Percentiles rank a stretch among this genome's conserved stretches.
Evolutionary conservation across 306 rosid genomes (phyloP).

Genomic region (Vigna nakashimae): DNA sequence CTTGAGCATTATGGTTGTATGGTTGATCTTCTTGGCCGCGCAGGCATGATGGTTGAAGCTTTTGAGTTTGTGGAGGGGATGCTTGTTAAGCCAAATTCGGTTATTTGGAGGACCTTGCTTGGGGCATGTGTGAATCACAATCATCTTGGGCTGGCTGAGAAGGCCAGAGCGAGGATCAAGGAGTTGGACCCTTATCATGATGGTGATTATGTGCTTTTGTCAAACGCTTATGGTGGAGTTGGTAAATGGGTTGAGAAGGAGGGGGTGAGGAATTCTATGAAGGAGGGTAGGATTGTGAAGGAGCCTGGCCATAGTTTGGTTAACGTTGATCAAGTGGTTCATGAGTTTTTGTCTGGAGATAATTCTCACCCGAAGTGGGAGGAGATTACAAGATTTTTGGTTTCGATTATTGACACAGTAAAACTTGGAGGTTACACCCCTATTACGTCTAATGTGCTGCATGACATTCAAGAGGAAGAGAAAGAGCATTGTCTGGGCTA

Average conservation of each 20-base stretch:
- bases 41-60: slow-evolving; percentile 62
- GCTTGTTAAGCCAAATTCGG: slow-evolving; percentile 57
- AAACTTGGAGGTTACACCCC: slow-evolving; percentile 59
- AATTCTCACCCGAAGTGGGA: slow-evolving; percentile 58
- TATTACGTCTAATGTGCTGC: slow-evolving; percentile 53
- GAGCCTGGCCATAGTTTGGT: slow-evolving; percentile 63
- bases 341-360: slow-evolving; percentile 69
- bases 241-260: slow-evolving; percentile 67
- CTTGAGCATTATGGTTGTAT: slow-evolving; percentile 75
- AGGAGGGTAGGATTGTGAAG: slow-evolving; percentile 57
- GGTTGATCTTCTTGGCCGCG: slow-evolving; percentile 72
- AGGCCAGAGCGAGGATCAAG: slow-evolving; percentile 51
- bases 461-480: slow-evolving; percentile 69
- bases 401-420: slow-evolving; percentile 46
- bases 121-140: slow-evolving; percentile 70
- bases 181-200: slow-evolving; percentile 61
- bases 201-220: slow-evolving; percentile 70
- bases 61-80: slow-evolving; percentile 62
- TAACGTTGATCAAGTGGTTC: slow-evolving; percentile 56
- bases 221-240: slow-evolving; percentile 64
- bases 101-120: slow-evolving; percentile 73
- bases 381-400: slow-evolving; percentile 51
- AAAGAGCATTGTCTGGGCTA: slow-evolving; percentile 62
- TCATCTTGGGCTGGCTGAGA: slow-evolving; percentile 60
- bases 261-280: slow-evolving; percentile 58